Base-by-base conservation (phyloP, 176 grass and related monocot species). In the Avena insularis region DNA sequence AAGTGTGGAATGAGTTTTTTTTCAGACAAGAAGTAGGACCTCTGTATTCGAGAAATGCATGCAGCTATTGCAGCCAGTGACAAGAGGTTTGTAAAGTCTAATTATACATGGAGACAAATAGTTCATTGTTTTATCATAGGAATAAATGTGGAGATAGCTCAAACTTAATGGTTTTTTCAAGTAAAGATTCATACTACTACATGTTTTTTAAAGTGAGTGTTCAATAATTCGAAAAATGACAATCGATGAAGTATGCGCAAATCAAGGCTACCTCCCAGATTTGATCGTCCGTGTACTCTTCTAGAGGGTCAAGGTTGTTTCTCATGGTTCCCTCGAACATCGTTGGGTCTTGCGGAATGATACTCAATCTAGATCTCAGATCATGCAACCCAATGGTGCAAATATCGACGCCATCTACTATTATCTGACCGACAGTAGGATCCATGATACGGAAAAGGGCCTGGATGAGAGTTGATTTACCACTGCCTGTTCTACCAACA, bases 401-500 rank as follows among this genome's bases (percentile, higher is more conserved):
- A 80, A 97, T 95, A 71, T 97, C 87, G 2, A 93, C 56, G 17
- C 84, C 79, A 27, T 97, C 95, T 54, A 97, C 86, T 33, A 86
- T 64, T 91, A 95, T 95, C 23, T 88, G 79, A 10, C 92, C 95
- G 8, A 78, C 63, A 14, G 89, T 86, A 57, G 93, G 95, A 64
- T 95, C 95, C 15, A 97, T 88, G 13, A 97, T 91, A 9, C 95
- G 86, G 69, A 97, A 97, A 21, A 97, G 85, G 58, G 90, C 77
- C 82, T 97, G 94, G 77, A 97, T 97, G 83, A 97, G 82, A 14
- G 94, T 97, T 35, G 95, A 95, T 84, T 97, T 97, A 55, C 95
- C 95, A 60, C 92, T 95, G 62, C 95, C 92, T 54, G 95, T 97
- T 71, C 95, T 90, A 63, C 95, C 95, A 50, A 97, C 95, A 51